A percentile compares a stretch with the other conserved stretches of the same genome.
phyloP scores from a whole-genome alignment of 1,139 yeast genomes.

The Pneumocystis wakefieldiae region DNA sequence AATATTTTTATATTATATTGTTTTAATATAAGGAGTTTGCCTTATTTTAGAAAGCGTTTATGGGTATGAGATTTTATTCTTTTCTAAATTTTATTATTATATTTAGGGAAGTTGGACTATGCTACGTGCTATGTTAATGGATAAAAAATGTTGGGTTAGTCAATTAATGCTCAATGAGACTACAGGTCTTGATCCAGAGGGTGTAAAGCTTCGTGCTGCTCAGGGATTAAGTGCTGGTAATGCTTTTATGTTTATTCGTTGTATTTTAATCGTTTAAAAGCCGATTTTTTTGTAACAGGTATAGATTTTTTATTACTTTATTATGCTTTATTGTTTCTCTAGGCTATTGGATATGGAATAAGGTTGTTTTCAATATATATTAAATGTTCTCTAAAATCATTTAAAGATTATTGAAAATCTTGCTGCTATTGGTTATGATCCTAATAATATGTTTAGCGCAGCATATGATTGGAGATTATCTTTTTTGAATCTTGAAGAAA shows the following conservation, averaged over 20 bases:
- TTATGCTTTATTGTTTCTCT: neutral
- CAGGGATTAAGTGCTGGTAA: constrained; percentile 81
- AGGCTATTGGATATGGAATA: constrained; percentile 91
- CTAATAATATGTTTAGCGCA: constrained; percentile 78
- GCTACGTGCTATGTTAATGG: constrained; percentile 82
- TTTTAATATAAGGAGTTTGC: constrained; percentile 24
- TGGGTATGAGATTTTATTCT: constrained; percentile 33
- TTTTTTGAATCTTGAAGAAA: constrained; percentile 64
- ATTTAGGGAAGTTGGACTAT: constrained; percentile 69
- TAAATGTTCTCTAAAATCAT: neutral
- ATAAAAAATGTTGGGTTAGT: constrained; percentile 83
- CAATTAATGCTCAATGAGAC: constrained; percentile 77
- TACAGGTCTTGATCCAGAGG: constrained; percentile 85
- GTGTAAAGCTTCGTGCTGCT: constrained; percentile 69
- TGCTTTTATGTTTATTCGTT: neutral
- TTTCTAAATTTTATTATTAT: neutral
- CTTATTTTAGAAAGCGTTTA: constrained; percentile 74
- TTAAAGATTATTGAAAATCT: constrained; percentile 57
- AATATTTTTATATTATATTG: neutral
- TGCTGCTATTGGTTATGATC: constrained; percentile 87
- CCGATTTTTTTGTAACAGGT: constrained; percentile 91
- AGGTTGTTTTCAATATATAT: constrained; percentile 19
- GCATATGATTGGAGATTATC: constrained; percentile 94
- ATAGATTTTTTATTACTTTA: neutral
- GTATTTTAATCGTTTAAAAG: constrained; percentile 1